Base-by-base conservation (phyloP, 2,329 filamentous ascomycete genomes). In the Didymellaceae sp. region DNA sequence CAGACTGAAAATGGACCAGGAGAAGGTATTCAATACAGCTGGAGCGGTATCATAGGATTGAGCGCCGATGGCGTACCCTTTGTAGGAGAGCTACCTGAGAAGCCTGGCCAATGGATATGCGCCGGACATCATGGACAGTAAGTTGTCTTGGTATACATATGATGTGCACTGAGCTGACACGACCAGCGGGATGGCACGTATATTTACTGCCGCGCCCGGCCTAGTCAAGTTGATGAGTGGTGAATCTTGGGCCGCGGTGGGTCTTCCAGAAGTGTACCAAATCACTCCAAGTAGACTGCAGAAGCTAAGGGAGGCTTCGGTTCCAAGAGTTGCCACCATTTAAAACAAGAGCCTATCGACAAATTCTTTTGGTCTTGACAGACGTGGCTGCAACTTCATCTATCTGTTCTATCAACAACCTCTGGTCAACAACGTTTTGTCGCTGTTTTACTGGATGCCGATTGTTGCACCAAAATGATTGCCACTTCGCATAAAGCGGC, bases 91-190 rank as follows among this genome's bases (percentile, higher is more conserved):
- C 2, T 66, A 5, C 62, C 62, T 25, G 62, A 45, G 4, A 64
- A 65, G 39, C 30, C 50, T 39, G 59, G 61, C 13, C 61, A 67
- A 45, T 67, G 59, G 58, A 60, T 67, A 2, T 66, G 63, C 40
- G 63, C 63, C 14, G 63, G 62, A 5, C 61, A 67, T 55, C 65
- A 67, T 54, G 63, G 65, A 49, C 61, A 64, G 64, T 65, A 48
- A 56, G 64, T 58, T 25, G 10, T 33, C 17, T 28, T 4, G 13
- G 13, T 6, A 17, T 16, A 3, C 8, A 5, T 5, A 10, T 3
- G 21, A 11, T n/a, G 6, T 45, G n/a, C 20, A 8, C 20, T 14
- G 45, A 17, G 16, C 53, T 57, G 22, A 55, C 41, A 31, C 17
- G 6, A 17, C 44, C 31, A 67, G 63, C 55, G 60, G 65, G 2